Conservation (phyloP, 2,329 filamentous ascomycete genomes). For the Decorospora gaudefroyi region DNA sequence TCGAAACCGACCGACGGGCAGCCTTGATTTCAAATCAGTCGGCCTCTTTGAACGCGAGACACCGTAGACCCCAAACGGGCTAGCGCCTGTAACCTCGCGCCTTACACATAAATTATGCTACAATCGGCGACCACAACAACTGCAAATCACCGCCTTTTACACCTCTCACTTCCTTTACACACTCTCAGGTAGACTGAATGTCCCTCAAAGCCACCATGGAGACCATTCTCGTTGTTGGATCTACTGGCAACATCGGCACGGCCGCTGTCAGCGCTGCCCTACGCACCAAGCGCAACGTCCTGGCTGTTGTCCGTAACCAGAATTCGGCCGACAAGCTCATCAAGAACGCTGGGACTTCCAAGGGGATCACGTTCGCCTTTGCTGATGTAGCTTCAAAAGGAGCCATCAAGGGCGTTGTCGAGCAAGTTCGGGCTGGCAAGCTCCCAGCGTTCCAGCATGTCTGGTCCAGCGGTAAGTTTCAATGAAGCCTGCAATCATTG, state of each 20-base stretch:
- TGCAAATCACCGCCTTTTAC: too few relatives aligned
- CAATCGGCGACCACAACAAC: too few relatives aligned
- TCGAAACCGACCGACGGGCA: too few relatives aligned
- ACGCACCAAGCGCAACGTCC: constrained; percentile 9
- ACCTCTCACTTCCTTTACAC: too few relatives aligned
- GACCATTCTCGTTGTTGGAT: constrained; percentile 15
- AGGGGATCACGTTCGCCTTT: constrained; percentile 7
- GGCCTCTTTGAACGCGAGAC: too few relatives aligned
- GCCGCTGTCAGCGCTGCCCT: constrained; percentile 14
- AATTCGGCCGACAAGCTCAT: constrained; percentile 14
- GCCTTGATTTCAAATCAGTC: too few relatives aligned
- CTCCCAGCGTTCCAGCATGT: constrained; percentile 18
- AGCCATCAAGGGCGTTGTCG: constrained; percentile 9
- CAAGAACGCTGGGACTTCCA: constrained; percentile 5
- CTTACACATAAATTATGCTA: too few relatives aligned
- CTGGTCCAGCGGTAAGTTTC: too few relatives aligned
- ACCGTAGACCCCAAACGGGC: too few relatives aligned
- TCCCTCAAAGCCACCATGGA: background rate
- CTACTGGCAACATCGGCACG: constrained; percentile 11
- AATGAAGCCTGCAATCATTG: too few relatives aligned
- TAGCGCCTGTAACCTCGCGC: too few relatives aligned
- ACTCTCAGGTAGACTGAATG: too few relatives aligned
- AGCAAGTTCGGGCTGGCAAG: constrained; percentile 7
- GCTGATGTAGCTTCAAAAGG: constrained; percentile 7
- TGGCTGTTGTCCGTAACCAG: constrained; percentile 17